Percentiles rank a stretch among this genome's conserved stretches.
Evolutionary conservation across 495 filamentous ascomycete genomes (phyloP).

Genomic region (Thermothielavioides terrestris): DNA sequence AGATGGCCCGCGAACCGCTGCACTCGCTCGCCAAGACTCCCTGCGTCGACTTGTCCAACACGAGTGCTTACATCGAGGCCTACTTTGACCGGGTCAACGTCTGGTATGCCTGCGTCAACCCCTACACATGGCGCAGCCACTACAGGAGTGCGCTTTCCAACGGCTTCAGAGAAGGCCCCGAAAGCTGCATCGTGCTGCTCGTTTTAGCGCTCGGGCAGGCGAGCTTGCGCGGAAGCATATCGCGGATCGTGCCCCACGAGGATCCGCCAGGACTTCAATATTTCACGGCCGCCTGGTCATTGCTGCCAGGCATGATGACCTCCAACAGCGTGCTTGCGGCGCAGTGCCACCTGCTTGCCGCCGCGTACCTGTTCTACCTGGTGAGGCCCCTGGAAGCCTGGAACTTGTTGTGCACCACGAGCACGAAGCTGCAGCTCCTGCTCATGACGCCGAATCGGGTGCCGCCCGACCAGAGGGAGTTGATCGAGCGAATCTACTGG

Average conservation of each 20-base stretch:
- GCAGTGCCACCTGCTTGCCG: conserved; percentile 69
- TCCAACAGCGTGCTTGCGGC: conserved; percentile 65
- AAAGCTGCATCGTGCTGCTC: conserved; percentile 74
- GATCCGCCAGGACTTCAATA: conserved; percentile 72
- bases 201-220: conserved; percentile 71
- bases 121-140: conserved; percentile 69
- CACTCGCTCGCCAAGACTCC: conserved; percentile 52
- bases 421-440: conserved; percentile 70
- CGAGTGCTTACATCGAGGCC: conserved; percentile 61
- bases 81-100: conserved; percentile 75
- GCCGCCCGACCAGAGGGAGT: conserved; percentile 57
- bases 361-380: conserved; percentile 75
- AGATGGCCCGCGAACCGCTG: conserved; percentile 68
- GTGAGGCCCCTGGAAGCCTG: conserved; percentile 75
- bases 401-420: conserved; percentile 69
- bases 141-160: conserved; percentile 63
- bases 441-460: conserved; percentile 62
- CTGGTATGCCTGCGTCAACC: conserved; percentile 81
- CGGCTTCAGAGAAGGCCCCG: conserved; percentile 65
- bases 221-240: conserved; percentile 62
- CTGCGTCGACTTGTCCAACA: conserved; percentile 64
- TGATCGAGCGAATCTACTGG: conserved; percentile 74
- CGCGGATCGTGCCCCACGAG: conserved; percentile 56
- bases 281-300: conserved; percentile 69
- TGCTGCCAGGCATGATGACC: conserved; percentile 70